Conservation (phyloP, 179 eudicot genomes). For the Drosera spatulata region DNA sequence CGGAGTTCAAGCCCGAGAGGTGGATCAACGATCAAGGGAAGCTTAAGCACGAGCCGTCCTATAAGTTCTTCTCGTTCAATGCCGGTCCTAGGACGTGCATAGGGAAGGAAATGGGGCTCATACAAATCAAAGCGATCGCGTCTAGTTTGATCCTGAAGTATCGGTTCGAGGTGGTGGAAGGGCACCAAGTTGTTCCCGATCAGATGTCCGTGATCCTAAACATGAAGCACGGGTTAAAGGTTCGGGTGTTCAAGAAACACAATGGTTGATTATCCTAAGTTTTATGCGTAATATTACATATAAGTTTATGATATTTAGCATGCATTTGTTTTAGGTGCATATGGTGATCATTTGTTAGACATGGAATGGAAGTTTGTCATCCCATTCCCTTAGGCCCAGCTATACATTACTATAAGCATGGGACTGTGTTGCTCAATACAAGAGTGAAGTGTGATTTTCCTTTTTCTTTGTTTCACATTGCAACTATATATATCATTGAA, state of each 20-base stretch:
- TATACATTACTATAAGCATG: too few relatives aligned
- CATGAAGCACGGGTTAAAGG: constrained; percentile 18
- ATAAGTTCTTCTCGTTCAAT: constrained; percentile 32
- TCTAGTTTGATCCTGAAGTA: constrained; percentile 29
- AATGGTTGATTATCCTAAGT: too few relatives aligned
- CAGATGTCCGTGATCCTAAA: constrained; percentile 12
- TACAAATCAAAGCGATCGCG: constrained; percentile 27
- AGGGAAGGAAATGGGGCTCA: constrained; percentile 34
- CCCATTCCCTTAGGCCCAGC: too few relatives aligned
- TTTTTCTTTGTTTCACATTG: too few relatives aligned
- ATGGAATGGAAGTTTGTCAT: too few relatives aligned
- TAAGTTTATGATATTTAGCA: too few relatives aligned
- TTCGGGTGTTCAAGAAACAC: constrained; percentile 1
- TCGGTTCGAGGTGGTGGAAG: constrained; percentile 16
- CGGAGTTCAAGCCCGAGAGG: constrained; percentile 15
- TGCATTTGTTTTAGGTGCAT: too few relatives aligned
- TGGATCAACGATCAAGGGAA: constrained; percentile 6
- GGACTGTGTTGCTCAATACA: too few relatives aligned
- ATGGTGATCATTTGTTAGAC: too few relatives aligned
- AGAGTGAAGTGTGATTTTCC: too few relatives aligned
- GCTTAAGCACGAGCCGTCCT: constrained; percentile 27
- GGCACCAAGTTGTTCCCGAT: constrained; percentile 5
- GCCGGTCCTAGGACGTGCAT: constrained; percentile 41
- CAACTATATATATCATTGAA: too few relatives aligned
- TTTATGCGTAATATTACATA: too few relatives aligned